Percentiles rank a stretch among this genome's conserved stretches.
Evolutionary conservation across 1,284 basidiomycete genomes (phyloP).

Genomic region (Trametes versicolor): DNA sequence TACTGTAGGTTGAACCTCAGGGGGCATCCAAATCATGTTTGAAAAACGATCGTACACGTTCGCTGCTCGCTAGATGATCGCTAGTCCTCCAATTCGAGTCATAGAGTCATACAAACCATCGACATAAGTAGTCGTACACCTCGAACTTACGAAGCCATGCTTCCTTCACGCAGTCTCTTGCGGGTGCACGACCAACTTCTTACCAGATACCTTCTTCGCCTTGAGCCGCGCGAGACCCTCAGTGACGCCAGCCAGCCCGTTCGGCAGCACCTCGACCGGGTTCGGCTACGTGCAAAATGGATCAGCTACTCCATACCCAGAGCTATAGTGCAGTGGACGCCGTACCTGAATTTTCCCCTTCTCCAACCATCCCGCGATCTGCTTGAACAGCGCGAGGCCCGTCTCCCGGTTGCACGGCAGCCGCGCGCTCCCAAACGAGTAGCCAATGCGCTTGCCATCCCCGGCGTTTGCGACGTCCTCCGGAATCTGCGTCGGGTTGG

Average conservation of each 20-base stretch:
- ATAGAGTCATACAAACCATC: too few species aligned
- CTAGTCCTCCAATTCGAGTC: too few species aligned
- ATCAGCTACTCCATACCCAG: too few species aligned
- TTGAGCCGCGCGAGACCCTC: slow-evolving; percentile 40
- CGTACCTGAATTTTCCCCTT: slow-evolving; percentile 16
- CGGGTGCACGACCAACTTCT: slow-evolving; percentile 43
- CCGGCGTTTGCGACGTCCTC: slow-evolving; percentile 14
- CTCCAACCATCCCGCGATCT: slow-evolving; percentile 15
- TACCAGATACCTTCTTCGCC: slow-evolving; percentile 39
- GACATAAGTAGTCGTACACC: too few species aligned
- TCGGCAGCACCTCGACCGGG: slow-evolving; percentile 41
- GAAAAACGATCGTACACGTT: too few species aligned
- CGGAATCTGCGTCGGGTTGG: slow-evolving; percentile 22
- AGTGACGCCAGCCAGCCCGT: slow-evolving; percentile 41
- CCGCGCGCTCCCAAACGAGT: slow-evolving; percentile 6
- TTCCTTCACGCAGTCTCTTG: slow-evolving; percentile 35
- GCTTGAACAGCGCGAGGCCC: slow-evolving; percentile 10
- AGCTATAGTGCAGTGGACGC: neutral
- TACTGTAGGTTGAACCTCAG: too few species aligned
- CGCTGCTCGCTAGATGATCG: too few species aligned
- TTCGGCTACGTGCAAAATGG: slow-evolving; percentile 37
- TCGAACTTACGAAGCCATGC: too few species aligned
- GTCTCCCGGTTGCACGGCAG: slow-evolving; percentile 5
- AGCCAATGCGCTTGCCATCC: slow-evolving; percentile 15
- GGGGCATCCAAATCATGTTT: too few species aligned